A percentile compares a stretch with the other conserved stretches of the same genome.
These are phyloP conservation scores for Fusarium haematococcum DNA, from an alignment of 2,329 filamentous ascomycete genomes.

Conservation along the genomic window DNA sequence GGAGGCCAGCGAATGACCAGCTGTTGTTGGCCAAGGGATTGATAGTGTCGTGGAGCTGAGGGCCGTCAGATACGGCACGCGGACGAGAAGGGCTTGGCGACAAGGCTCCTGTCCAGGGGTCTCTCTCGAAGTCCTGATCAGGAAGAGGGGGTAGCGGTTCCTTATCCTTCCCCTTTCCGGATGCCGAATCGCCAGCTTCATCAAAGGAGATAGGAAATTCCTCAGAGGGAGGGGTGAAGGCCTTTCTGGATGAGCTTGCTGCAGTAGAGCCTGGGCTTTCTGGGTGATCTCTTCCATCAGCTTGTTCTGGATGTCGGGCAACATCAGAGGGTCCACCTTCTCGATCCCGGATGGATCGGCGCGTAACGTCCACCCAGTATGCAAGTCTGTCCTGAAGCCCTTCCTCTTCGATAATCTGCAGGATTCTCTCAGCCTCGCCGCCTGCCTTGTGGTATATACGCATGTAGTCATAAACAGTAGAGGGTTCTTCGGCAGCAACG, in stretches of 20 bases:
- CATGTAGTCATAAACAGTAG: slow-evolving; percentile 53
- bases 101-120: slow-evolving; percentile 16
- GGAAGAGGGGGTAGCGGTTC: slow-evolving; percentile 19
- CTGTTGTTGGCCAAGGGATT: slow-evolving; percentile 70
- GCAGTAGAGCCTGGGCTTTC: slow-evolving; percentile 41
- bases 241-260: slow-evolving; percentile 41
- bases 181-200: slow-evolving; percentile 11
- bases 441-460: slow-evolving; percentile 70
- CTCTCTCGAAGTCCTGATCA: slow-evolving; percentile 10
- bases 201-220: slow-evolving; percentile 32
- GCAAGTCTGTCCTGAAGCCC: slow-evolving; percentile 68
- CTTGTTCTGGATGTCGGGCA: slow-evolving; percentile 4
- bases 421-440: slow-evolving; percentile 68
- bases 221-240: slow-evolving; percentile 40
- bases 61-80: slow-evolving; percentile 69
- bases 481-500: slow-evolving; percentile 29
- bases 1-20: slow-evolving; percentile 67
- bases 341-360: slow-evolving; percentile 39
- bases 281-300: slow-evolving; percentile 13
- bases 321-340: slow-evolving; percentile 5
- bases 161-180: slow-evolving; percentile 33
- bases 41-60: slow-evolving; percentile 55
- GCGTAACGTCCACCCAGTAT: slow-evolving; percentile 69
- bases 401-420: slow-evolving; percentile 72
- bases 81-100: slow-evolving; percentile 53